Base-by-base conservation (phyloP, 768 basidiomycete genomes). In the Leccinellum luteum region DNA sequence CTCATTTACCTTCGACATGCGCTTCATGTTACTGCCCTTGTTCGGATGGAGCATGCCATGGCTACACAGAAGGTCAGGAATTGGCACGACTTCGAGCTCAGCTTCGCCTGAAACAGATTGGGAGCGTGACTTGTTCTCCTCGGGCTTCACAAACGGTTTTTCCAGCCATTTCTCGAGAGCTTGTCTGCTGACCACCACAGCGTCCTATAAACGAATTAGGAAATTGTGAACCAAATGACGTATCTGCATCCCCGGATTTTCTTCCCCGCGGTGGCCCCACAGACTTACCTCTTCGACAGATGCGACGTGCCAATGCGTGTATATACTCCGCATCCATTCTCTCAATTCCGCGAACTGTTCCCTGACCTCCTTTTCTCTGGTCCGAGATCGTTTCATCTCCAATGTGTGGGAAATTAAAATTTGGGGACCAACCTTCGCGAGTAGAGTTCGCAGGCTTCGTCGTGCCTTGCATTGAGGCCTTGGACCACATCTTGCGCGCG, bases 1-100 rank as follows among this genome's bases (percentile, higher is more conserved):
- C 2, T 31, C 35, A 32, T 76, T 48, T 51, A 89, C 89, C 66
- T 74, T 69, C 25, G 74, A 79, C 43, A 94, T 79, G 50, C 85
- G 79, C 66, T 92, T 93, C 83, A 93, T 87, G 60, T 81, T 73
- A 45, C 66, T 63, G 4, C 81, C 79, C 66, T 83, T 85, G 23
- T 62, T 63, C 12, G 90, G 90, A 70, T 90, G 79, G 35, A 92
- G 75, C 21, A 63, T 69, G 4, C 79, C 79, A 67, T 94, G 92
- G 19, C 62, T 62, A 60, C 92, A 94, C 8, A 82, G 54, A 23
- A 92, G 80, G 31, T 83, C 81, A 8, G 73, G 61, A 41, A 78
- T 75, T 17, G 69, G 59, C 44, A 64, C 51, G 43, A 63, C 55
- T 58, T 73, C 59, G 6, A 63, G 44, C n/a, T 71, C 60, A 5